Base-by-base conservation (phyloP, 371 early-diverging fungal species). In the Fennellomyces sp. region DNA sequence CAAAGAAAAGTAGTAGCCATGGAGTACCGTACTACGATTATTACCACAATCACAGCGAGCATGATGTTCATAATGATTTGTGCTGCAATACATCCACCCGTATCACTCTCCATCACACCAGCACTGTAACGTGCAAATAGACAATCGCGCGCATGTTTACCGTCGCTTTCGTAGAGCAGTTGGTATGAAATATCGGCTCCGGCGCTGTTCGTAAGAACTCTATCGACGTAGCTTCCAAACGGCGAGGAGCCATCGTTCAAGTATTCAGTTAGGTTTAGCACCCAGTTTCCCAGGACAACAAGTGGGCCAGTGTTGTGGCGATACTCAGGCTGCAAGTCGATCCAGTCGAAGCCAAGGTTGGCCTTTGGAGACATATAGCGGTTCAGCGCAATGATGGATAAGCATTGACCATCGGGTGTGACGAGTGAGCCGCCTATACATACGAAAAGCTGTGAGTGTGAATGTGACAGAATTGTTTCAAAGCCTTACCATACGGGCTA, bases 1-100 rank as follows among this genome's bases (percentile, higher is more conserved):
- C 88, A 85, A 48, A 83, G 82, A 70, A 88, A 90, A 2, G 81
- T 50, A 0, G 82, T 59, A 1, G 89, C 89, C 64, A 89, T 80
- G 0, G 82, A 63, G 58, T 88, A 88, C 2, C 81, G 79, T 15
- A 80, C 62, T 10, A 75, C 62, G 47, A 83, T 73, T 56, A 83
- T 66, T 6, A 67, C 75, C 21, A 81, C 52, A 53, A 83, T 78
- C 19, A 80, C 71, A 0, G 69, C 69, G 7, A 83, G 58, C 66
- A 74, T 75, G 5, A 75, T 13, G 1, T 53, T 75, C 71, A 81
- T 73, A 5, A 83, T 73, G 23, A 81, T 77, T 51, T 83, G 74
- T 19, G 82, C 73, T 2, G 88, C 73, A 52, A 88, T 80, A 70
- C 91, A 90, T 21, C 81, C 81, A 38, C 69, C 72, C 0, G 73